phyloP scores from a whole-genome alignment of 2,329 filamentous ascomycete genomes.

The Botrytis fragariae region DNA sequence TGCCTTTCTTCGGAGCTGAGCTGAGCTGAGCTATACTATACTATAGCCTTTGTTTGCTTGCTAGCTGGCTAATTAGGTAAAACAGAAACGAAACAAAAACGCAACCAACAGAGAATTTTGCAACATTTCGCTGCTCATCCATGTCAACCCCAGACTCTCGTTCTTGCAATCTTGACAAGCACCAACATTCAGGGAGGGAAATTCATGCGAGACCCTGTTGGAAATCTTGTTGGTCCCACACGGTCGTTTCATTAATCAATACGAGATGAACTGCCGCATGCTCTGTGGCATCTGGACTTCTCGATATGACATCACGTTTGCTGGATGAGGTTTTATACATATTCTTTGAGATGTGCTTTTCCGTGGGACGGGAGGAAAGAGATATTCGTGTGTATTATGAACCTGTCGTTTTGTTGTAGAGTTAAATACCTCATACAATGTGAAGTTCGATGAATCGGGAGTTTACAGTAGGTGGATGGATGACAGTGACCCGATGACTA shows the following conservation, averaged over 20 bases:
- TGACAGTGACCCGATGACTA: not conserved
- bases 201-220: constrained; percentile 9
- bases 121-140: not conserved
- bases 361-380: not conserved
- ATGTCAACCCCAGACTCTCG: constrained; percentile 11
- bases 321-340: too few relatives aligned
- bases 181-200: not conserved
- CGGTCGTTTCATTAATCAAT: not conserved
- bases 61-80: not conserved
- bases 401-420: not conserved
- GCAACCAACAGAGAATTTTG: not conserved
- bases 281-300: not conserved
- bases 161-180: not conserved
- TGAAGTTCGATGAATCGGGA: not conserved
- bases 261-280: constrained; percentile 1
- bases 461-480: not conserved
- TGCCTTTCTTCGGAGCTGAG: not conserved
- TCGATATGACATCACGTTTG: constrained; percentile 1
- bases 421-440: not conserved
- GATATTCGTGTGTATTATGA: not conserved
- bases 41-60: not conserved
- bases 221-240: not conserved
- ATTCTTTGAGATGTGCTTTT: not conserved
- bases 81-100: not conserved
- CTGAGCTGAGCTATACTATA: not conserved